Conservation (phyloP, 225 moss, liverwort and hornwort species). For the Straminergon stramineum region DNA sequence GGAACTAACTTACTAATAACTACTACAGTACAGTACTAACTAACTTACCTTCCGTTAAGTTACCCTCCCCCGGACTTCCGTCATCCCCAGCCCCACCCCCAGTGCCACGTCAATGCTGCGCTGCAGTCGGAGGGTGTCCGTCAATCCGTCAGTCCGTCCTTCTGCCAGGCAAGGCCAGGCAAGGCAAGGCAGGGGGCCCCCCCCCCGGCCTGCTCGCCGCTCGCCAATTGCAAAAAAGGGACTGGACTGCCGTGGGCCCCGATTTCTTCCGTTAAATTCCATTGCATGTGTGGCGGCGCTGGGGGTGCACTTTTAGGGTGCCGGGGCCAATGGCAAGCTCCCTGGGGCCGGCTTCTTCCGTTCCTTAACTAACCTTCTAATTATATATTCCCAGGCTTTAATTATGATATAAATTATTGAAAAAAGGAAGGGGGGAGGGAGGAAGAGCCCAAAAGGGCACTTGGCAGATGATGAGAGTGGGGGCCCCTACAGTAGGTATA, state of each 20-base stretch:
- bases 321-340: background rate
- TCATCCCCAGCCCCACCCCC: too few species aligned
- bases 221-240: background rate
- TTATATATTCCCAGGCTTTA: background rate
- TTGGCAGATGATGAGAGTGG: background rate
- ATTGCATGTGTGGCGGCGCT: background rate
- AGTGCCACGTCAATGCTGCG: background rate
- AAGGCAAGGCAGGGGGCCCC: too few species aligned
- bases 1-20: too few species aligned
- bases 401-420: background rate
- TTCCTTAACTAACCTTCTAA: conserved; percentile 13
- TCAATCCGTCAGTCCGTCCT: background rate
- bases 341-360: background rate
- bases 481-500: too few species aligned
- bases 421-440: too few species aligned
- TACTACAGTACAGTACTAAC: too few species aligned
- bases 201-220: too few species aligned
- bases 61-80: too few species aligned
- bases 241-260: too few species aligned
- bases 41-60: too few species aligned
- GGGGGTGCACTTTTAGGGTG: background rate
- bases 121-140: background rate
- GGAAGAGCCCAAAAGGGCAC: background rate
- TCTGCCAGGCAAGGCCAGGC: too few species aligned
- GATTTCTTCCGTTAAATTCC: background rate